A percentile compares a stretch with the other conserved stretches of the same genome.
Conservation (phyloP, 163 green algal species). For the Volvox carteri region DNA sequence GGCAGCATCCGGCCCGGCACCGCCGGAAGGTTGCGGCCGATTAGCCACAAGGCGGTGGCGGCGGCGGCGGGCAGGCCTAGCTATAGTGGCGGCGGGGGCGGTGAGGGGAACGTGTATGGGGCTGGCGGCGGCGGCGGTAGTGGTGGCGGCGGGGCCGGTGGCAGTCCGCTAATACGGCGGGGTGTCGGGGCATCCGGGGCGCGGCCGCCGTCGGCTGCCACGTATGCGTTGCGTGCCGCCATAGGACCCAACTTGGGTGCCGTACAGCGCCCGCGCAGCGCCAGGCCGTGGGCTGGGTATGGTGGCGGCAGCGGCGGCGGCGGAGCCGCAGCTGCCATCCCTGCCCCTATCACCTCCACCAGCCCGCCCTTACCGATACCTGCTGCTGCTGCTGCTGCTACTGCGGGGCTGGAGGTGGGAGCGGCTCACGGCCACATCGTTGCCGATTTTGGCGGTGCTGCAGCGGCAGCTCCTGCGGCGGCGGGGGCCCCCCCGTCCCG, state of each 20-base stretch:
- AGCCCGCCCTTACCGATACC: no score
- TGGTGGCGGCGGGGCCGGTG: background rate
- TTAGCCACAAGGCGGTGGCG: background rate
- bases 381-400: no score
- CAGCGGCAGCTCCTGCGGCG: no score
- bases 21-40: conserved; percentile 27
- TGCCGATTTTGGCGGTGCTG: no score
- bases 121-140: background rate
- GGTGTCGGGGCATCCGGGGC: conserved; percentile 34
- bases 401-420: no score
- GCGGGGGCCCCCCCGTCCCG: no score
- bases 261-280: conserved; percentile 18
- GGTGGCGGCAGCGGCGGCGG: background rate
- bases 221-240: conserved; percentile 15
- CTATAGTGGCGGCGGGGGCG: background rate
- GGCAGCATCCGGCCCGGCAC: background rate
- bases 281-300: background rate
- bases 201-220: conserved; percentile 32
- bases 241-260: background rate
- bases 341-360: background rate
- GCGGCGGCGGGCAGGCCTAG: no score
- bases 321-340: no score
- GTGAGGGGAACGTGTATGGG: no score
- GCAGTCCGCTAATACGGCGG: background rate
- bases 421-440: no score